Evolutionary conservation across 768 basidiomycete genomes (phyloP), one percentile per base, ranked within the genome.

Genomic region (Auricularia sp.): DNA sequence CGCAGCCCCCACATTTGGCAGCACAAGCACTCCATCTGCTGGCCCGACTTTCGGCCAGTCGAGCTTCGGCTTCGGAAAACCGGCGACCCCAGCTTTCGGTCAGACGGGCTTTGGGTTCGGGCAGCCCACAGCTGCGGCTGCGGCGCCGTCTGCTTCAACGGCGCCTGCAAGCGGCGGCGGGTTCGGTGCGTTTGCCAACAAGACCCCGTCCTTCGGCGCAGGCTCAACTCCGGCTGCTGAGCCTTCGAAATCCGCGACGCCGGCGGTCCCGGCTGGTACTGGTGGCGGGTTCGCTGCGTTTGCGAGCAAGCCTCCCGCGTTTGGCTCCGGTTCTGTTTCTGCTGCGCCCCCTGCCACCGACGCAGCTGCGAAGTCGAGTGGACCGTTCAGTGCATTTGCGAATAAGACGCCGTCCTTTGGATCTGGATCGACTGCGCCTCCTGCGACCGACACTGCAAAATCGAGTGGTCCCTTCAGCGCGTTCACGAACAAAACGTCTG

Each of bases 51-150:
- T 74, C 66, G 67, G 66, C 29, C 53, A 59, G 33, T 34, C 56
- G 0, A 34, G 56, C 34, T 59, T 59, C 33, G 53, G 39, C 16
- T 65, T 65, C 39, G 65, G 0, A 36, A 72, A 69, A 53, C 23
- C 56, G 23, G 34, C 56, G 0, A 29, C 56, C 14, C 29, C 56
- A 0, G 29, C 29, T 14, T 79, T 79, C 56, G 73, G 77, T 21
- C 70, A 72, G 44, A 34, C 76, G 2, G 43, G 68, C 3, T 74
- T 75, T 7, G 68, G 67, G 16, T 70, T 70, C 62, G 64, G 69
- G 29, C 36, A 63, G 36, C 23, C 69, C 3, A 21, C 58, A 0
- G 8, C 33, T 0, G 23, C 61, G n/a, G 14, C 68, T 33, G 14
- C 63, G 12, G 60, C 36, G 11, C 23, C 65, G 6, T 2, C 11